Conservation (phyloP, 495 filamentous ascomycete genomes). For the Mycothermus thermophilus region DNA sequence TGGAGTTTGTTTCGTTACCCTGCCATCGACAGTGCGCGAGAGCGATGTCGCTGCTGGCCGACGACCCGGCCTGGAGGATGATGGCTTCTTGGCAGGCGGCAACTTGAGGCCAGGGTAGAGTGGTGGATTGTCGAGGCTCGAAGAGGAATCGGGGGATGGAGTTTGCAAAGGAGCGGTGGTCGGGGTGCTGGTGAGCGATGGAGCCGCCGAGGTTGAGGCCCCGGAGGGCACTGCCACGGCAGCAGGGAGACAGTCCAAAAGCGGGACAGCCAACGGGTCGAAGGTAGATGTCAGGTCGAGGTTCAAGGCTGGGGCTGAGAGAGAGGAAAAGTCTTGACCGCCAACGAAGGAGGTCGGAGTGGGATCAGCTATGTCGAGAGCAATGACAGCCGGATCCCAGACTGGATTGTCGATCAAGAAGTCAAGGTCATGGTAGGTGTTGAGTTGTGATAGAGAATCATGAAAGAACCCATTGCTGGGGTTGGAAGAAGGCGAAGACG, state of each 20-base stretch:
- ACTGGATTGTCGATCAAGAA: not conserved
- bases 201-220: not conserved
- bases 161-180: not conserved
- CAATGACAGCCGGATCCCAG: conserved; percentile 1
- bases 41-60: conserved; percentile 2
- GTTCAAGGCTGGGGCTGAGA: not conserved
- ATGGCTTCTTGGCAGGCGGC: not conserved
- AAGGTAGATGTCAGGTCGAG: not conserved
- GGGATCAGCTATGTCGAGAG: not conserved
- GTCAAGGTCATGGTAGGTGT: conserved; percentile 1
- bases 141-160: not conserved
- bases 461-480: conserved; percentile 4
- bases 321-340: not conserved
- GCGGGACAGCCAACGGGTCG: not conserved
- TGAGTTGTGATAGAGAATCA: not conserved
- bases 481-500: conserved; percentile 5
- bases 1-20: conserved; percentile 2
- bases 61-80: conserved; percentile 3
- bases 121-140: not conserved
- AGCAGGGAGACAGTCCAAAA: not conserved
- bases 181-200: conserved; percentile 2
- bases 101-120: conserved; percentile 8
- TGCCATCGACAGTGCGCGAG: not conserved
- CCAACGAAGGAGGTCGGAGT: conserved; percentile 1
- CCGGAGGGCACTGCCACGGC: not conserved